A percentile compares a stretch with the other conserved stretches of the same genome.
Conservation (phyloP, 75 land plant genomes). For the Sequoiadendron giganteum region DNA sequence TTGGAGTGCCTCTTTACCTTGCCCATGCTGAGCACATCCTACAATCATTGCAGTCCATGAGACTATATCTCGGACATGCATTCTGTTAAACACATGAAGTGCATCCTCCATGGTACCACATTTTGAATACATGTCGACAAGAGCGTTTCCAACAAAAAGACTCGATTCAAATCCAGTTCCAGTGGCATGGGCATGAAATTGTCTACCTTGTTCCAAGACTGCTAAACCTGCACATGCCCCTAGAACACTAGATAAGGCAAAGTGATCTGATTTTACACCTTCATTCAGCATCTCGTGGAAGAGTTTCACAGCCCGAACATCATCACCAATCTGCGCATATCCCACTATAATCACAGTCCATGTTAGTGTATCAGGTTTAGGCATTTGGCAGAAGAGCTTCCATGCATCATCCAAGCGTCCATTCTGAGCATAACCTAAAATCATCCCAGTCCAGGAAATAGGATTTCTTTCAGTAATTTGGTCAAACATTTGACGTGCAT, state of each 20-base stretch:
- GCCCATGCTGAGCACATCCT: slow-evolving; percentile 55
- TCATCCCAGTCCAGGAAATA: slow-evolving; percentile 70
- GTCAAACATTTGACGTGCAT: slow-evolving; percentile 51
- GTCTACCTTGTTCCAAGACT: slow-evolving; percentile 14
- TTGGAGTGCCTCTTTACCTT: slow-evolving; percentile 29
- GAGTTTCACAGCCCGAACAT: slow-evolving; percentile 25
- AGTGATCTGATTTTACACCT: slow-evolving; percentile 19
- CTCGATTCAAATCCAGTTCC: slow-evolving; percentile 17
- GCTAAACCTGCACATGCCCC: slow-evolving; percentile 17
- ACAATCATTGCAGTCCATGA: slow-evolving; percentile 69
- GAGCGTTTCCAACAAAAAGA: slow-evolving; percentile 5
- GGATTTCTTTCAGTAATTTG: slow-evolving; percentile 38
- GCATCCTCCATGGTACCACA: not conserved
- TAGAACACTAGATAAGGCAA: slow-evolving; percentile 15
- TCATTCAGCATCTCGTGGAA: slow-evolving; percentile 16
- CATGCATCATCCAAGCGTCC: slow-evolving; percentile 25
- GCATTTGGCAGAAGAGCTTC: slow-evolving; percentile 37
- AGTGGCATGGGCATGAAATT: slow-evolving; percentile 8
- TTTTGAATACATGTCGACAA: slow-evolving; percentile 7
- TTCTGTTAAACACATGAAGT: not conserved
- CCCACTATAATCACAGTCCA: slow-evolving; percentile 53
- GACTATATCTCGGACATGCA: slow-evolving; percentile 20
- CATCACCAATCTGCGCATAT: slow-evolving; percentile 27
- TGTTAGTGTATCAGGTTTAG: slow-evolving; percentile 24
- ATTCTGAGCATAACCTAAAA: slow-evolving; percentile 47